Evolutionary conservation across 108 stramenopile species (phyloP).

Genomic region (Poteriospumella lacustris): DNA sequence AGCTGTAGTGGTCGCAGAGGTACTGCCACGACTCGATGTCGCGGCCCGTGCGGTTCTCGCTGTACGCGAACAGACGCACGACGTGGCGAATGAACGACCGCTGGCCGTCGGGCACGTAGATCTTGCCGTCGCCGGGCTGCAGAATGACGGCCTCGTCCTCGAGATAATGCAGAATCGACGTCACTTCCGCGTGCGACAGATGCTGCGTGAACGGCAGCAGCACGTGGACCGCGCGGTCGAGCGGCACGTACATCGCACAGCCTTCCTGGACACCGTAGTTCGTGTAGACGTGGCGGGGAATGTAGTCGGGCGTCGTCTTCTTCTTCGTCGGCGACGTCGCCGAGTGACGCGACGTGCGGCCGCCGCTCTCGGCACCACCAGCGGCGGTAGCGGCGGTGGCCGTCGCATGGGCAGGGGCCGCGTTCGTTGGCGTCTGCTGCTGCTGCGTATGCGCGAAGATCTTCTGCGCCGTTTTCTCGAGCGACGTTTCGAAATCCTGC

Average conservation of each 20-base stretch:
- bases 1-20: too few species aligned
- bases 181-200: conserved; percentile 26
- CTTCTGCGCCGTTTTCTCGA: not conserved
- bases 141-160: conserved; percentile 36
- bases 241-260: conserved; percentile 35
- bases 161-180: conserved; percentile 37
- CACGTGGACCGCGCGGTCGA: conserved; percentile 38
- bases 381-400: too few species aligned
- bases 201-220: conserved; percentile 34
- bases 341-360: too few species aligned
- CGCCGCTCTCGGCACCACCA: too few species aligned
- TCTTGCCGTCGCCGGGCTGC: conserved; percentile 32
- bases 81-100: conserved; percentile 14
- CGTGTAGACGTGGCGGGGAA: not conserved
- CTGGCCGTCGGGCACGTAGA: conserved; percentile 36
- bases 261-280: not conserved
- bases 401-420: too few species aligned
- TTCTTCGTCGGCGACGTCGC: too few species aligned
- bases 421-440: too few species aligned
- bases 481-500: not conserved
- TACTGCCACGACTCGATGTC: conserved; percentile 33
- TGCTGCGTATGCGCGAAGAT: not conserved
- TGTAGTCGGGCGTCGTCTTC: too few species aligned
- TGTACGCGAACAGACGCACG: conserved; percentile 43
- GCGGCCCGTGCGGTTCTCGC: conserved; percentile 18